A percentile compares a stretch with the other conserved stretches of the same genome.
Conservation (phyloP, 805 yeast species). For the Pichia sporocuriosa region DNA sequence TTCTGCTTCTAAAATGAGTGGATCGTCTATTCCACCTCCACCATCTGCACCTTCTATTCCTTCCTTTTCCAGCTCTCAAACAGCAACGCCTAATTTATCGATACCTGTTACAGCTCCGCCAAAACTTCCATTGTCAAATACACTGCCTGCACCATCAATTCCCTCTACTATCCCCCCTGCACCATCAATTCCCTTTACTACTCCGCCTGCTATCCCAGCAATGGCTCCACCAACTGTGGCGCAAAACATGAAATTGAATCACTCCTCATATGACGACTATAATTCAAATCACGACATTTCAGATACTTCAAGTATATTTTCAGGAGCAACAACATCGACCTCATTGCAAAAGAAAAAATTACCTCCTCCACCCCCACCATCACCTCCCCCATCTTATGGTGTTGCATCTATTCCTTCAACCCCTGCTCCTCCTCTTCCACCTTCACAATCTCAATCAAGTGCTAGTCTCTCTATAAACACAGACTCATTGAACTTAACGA, state of each 20-base stretch:
- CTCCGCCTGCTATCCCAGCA: too few relatives aligned
- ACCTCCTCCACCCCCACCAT: slow-evolving; percentile 31
- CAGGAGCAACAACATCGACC: slow-evolving; percentile 6
- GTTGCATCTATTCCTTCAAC: background rate
- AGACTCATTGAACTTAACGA: slow-evolving; percentile 17
- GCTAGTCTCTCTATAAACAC: slow-evolving; percentile 18
- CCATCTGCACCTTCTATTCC: slow-evolving; percentile 20
- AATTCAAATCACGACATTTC: background rate
- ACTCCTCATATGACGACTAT: too few relatives aligned
- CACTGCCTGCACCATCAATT: too few relatives aligned
- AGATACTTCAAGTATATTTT: slow-evolving; percentile 8
- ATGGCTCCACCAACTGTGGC: too few relatives aligned
- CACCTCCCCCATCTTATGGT: slow-evolving; percentile 6
- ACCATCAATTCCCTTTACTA: too few relatives aligned
- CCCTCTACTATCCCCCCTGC: too few relatives aligned
- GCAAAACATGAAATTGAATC: too few relatives aligned
- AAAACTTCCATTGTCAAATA: too few relatives aligned
- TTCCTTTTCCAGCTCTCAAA: too few relatives aligned
- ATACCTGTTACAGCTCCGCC: too few relatives aligned
- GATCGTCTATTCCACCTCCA: slow-evolving; percentile 25
- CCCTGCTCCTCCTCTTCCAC: background rate
- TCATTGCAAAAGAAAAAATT: slow-evolving; percentile 17
- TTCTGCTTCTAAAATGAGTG: slow-evolving; percentile 7
- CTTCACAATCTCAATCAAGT: slow-evolving; percentile 7
- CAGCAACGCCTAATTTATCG: too few relatives aligned